Evolutionary conservation across 306 rosid species (phyloP).

Genomic region (Trichosanthes truncata): DNA sequence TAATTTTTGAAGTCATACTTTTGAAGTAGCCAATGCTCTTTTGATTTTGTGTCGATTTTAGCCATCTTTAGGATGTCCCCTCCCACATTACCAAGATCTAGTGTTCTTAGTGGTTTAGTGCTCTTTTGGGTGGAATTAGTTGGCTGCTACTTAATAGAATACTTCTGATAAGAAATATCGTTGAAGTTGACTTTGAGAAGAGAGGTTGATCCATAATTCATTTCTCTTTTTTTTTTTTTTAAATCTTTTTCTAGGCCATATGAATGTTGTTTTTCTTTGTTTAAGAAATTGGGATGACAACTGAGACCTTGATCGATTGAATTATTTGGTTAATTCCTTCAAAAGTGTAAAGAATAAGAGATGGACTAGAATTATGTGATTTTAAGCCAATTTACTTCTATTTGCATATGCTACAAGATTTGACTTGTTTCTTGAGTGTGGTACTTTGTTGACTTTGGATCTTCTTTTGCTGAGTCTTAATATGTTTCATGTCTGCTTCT

Average conservation of each 20-base stretch:
- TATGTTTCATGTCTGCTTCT: neutral
- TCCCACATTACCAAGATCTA: constrained; percentile 29
- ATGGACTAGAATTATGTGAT: neutral
- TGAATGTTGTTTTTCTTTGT: neutral
- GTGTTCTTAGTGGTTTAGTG: constrained; percentile 20
- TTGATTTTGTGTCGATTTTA: constrained; percentile 9
- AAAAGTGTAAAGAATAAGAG: neutral
- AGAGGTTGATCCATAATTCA: neutral
- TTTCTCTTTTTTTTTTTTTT: neutral
- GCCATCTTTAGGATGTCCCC: constrained; percentile 19
- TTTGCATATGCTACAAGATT: neutral
- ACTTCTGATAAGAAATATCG: constrained; percentile 8
- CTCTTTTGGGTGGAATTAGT: constrained; percentile 9
- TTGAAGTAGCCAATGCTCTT: constrained; percentile 16
- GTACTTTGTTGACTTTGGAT: neutral
- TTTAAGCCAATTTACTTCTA: neutral
- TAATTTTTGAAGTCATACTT: constrained; percentile 27
- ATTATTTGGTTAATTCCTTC: neutral
- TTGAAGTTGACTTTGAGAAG: neutral
- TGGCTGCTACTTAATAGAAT: constrained; percentile 19
- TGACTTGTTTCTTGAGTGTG: neutral
- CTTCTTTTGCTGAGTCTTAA: neutral
- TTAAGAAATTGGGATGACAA: neutral
- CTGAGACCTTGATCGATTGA: neutral
- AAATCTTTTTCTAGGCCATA: neutral